Percentiles rank a stretch among this genome's conserved stretches.
These are phyloP conservation scores for Silene latifolia DNA, from an alignment of 148 eudicot species.

Conservation along the genomic window DNA sequence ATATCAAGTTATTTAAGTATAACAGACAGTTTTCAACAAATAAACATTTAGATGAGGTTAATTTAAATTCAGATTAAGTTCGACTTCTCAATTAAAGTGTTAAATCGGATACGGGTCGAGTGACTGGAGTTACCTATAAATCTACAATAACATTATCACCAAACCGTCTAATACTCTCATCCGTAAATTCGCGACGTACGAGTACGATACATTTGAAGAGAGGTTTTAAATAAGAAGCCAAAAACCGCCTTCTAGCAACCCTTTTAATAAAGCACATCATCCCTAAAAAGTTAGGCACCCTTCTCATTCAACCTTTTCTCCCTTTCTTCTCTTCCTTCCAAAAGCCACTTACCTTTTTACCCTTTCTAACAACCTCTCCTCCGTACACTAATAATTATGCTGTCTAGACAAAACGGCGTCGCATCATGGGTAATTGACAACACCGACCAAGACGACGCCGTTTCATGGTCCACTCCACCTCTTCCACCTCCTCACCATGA, in stretches of 20 bases:
- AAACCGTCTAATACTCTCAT: too few species aligned
- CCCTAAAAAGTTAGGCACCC: not conserved
- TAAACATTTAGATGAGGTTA: too few species aligned
- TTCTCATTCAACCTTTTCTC: not conserved
- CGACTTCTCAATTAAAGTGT: too few species aligned
- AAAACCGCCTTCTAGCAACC: constrained; percentile 3
- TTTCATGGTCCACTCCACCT: constrained; percentile 32
- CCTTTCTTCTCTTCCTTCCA: not conserved
- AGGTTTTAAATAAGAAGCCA: not conserved
- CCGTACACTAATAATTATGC: constrained; percentile 26
- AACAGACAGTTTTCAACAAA: too few species aligned
- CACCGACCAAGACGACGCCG: constrained; percentile 34
- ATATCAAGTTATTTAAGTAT: too few species aligned
- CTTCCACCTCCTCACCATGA: constrained; percentile 7
- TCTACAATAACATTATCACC: too few species aligned
- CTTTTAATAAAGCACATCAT: not conserved
- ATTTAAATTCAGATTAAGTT: too few species aligned
- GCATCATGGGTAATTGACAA: constrained; percentile 36
- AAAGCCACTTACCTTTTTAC: not conserved
- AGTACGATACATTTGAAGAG: not conserved
- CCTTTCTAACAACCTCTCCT: not conserved
- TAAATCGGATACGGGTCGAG: too few species aligned
- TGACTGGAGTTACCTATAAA: too few species aligned
- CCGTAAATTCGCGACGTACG: too few species aligned
- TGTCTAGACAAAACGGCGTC: constrained; percentile 36